Conservation (phyloP, 768 basidiomycete genomes). For the Leccinum boreale region DNA sequence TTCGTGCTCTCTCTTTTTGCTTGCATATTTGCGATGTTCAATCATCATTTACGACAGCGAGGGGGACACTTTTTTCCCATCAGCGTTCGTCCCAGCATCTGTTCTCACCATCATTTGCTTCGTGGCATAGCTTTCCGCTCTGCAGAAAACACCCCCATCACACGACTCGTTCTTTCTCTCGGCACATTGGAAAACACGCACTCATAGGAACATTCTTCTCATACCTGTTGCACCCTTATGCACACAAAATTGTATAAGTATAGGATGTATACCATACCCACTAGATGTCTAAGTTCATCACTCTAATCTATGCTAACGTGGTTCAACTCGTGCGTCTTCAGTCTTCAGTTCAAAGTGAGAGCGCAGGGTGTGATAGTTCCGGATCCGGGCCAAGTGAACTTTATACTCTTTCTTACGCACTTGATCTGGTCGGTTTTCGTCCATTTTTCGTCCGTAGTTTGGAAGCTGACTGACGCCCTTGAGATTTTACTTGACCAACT, state of each 20-base stretch:
- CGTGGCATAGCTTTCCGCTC: not conserved
- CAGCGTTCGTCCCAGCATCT: not conserved
- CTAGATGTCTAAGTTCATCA: not conserved
- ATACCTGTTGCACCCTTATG: not conserved
- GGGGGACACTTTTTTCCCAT: not conserved
- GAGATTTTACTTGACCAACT: too few relatives aligned
- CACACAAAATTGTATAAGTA: not conserved
- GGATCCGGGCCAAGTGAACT: not conserved
- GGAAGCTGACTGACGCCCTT: not conserved
- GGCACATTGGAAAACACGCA: not conserved
- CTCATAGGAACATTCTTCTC: not conserved
- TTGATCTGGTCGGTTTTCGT: too few relatives aligned
- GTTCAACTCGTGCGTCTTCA: not conserved
- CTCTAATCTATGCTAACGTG: not conserved
- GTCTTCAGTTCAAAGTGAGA: not conserved
- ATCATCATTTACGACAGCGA: not conserved
- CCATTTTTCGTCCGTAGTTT: not conserved
- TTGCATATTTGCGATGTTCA: not conserved
- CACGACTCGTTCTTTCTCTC: not conserved
- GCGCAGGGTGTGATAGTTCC: not conserved
- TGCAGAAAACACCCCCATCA: not conserved
- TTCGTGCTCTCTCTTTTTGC: not conserved
- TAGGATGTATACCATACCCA: slow-evolving; percentile 1
- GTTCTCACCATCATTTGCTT: not conserved
- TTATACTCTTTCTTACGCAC: not conserved